These are phyloP conservation scores for Begonia fuchsioides DNA, from an alignment of 306 rosid genomes.

Conservation along the genomic window DNA sequence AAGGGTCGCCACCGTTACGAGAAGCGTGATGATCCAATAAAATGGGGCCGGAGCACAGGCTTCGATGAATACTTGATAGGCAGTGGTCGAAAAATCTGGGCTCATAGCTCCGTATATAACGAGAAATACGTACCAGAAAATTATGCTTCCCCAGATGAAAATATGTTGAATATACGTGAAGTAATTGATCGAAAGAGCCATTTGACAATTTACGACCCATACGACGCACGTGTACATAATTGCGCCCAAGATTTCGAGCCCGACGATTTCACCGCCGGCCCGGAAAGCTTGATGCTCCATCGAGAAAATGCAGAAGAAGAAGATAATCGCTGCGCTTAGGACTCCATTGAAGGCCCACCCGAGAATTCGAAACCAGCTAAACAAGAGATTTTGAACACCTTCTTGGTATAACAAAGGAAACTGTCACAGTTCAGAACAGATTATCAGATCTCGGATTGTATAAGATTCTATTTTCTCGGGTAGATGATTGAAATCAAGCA, in stretches of 20 bases:
- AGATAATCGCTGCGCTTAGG: conserved; percentile 33
- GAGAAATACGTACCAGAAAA: conserved; percentile 65
- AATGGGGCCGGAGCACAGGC: conserved; percentile 67
- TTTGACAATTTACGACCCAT: conserved; percentile 84
- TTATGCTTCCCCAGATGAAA: conserved; percentile 76
- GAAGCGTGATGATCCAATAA: conserved; percentile 57
- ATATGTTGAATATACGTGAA: conserved; percentile 66
- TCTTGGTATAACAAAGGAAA: conserved; percentile 80
- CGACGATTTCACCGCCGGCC: conserved; percentile 48
- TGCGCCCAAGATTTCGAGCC: conserved; percentile 45
- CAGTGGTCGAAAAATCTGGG: conserved; percentile 55
- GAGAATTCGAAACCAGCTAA: conserved; percentile 57
- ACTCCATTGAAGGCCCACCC: conserved; percentile 60
- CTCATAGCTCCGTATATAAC: conserved; percentile 60
- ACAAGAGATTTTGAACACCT: conserved; percentile 62
- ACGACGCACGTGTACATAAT: conserved; percentile 72
- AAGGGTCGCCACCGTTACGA: conserved; percentile 33
- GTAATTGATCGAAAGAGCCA: conserved; percentile 68
- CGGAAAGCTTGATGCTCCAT: conserved; percentile 64
- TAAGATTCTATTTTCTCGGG: too few species aligned
- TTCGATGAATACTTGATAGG: conserved; percentile 48
- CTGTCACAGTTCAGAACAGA: conserved; percentile 16
- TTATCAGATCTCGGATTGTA: too few species aligned
- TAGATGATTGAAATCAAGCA: too few species aligned
- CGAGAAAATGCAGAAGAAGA: conserved; percentile 48